phyloP scores from a whole-genome alignment of 805 yeast genomes.

The Wickerhamiella vanderwaltii region DNA sequence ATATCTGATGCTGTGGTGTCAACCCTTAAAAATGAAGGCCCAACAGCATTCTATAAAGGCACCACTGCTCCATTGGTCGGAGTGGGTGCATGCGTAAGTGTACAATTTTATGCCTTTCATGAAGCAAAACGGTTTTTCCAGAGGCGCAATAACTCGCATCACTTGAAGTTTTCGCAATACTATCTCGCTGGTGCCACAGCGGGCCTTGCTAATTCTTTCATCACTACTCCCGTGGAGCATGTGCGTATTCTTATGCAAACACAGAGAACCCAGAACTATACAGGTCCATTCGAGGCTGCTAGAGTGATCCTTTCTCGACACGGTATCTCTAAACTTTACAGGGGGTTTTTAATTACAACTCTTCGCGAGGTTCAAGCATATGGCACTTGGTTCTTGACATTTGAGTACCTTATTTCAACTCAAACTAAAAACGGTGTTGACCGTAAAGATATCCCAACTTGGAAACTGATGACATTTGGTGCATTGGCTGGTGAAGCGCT shows the following conservation, averaged over 20 bases:
- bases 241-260: slow-evolving; percentile 50
- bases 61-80: slow-evolving; percentile 60
- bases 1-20: slow-evolving; percentile 40
- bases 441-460: slow-evolving; percentile 41
- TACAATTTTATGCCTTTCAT: slow-evolving; percentile 61
- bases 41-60: slow-evolving; percentile 52
- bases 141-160: neutral
- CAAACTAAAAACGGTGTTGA: slow-evolving; percentile 18
- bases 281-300: slow-evolving; percentile 36
- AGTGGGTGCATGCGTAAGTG: slow-evolving; percentile 56
- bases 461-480: slow-evolving; percentile 45
- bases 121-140: slow-evolving; percentile 49
- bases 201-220: slow-evolving; percentile 51
- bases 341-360: slow-evolving; percentile 45
- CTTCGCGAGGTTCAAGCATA: slow-evolving; percentile 58
- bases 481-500: slow-evolving; percentile 58
- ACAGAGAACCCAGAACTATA: slow-evolving; percentile 30
- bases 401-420: slow-evolving; percentile 39
- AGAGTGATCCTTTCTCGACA: slow-evolving; percentile 31
- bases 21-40: slow-evolving; percentile 48
- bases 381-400: slow-evolving; percentile 62
- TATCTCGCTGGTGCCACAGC: slow-evolving; percentile 54
- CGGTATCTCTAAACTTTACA: slow-evolving; percentile 40
- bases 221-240: slow-evolving; percentile 56
- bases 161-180: slow-evolving; percentile 41